These are phyloP conservation scores for Phytophthora aleatoria DNA, from an alignment of 352 stramenopile genomes.

Conservation along the genomic window DNA sequence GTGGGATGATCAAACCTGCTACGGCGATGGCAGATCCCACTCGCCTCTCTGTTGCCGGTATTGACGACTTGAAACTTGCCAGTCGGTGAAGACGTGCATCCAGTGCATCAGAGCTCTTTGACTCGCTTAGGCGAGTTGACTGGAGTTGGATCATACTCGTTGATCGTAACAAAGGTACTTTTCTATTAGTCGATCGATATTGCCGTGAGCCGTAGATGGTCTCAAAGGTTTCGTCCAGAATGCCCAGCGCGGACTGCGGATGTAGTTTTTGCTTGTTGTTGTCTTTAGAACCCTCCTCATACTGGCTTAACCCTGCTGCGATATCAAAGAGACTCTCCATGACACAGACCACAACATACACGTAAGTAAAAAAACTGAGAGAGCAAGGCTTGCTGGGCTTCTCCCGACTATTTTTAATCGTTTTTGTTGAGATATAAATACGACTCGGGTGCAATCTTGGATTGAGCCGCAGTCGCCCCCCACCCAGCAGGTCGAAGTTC, in stretches of 20 bases:
- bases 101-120: constrained; percentile 21
- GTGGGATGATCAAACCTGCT: constrained; percentile 29
- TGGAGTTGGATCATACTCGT: constrained; percentile 23
- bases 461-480: not conserved
- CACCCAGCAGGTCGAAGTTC: no score
- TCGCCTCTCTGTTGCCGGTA: constrained; percentile 6
- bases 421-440: constrained; percentile 17
- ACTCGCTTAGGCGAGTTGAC: constrained; percentile 20
- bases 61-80: constrained; percentile 18
- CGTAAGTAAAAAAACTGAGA: not conserved
- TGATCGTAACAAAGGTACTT: constrained; percentile 18
- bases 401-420: constrained; percentile 16
- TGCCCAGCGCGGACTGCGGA: constrained; percentile 36
- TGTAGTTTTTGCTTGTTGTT: constrained; percentile 5
- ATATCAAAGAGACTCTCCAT: constrained; percentile 72
- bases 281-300: constrained; percentile 10
- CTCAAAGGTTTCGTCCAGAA: constrained; percentile 60
- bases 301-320: constrained; percentile 57
- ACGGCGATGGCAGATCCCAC: constrained; percentile 26
- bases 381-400: not conserved
- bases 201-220: constrained; percentile 44
- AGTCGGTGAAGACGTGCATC: constrained; percentile 26
- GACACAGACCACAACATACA: constrained; percentile 4
- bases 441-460: not conserved
- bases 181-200: constrained; percentile 11